phyloP scores from a whole-genome alignment of 2,329 filamentous ascomycete genomes.

The Nannizziopsis barbatae region DNA sequence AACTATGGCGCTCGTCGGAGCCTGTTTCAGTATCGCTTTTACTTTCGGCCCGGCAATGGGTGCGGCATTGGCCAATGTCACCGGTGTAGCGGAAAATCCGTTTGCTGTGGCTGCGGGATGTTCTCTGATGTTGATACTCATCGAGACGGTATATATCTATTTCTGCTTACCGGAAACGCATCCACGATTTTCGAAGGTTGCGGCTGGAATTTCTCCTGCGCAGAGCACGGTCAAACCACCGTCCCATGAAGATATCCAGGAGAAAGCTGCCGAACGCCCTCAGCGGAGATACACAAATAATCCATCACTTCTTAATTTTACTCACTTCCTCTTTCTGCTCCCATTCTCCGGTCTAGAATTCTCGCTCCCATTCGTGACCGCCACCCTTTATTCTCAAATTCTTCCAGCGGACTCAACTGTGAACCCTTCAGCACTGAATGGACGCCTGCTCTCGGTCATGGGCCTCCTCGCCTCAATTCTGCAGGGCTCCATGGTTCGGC shows the following conservation, averaged over 20 bases:
- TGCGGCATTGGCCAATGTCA: conserved; percentile 69
- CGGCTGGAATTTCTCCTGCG: conserved; percentile 12
- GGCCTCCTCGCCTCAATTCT: conserved; percentile 85
- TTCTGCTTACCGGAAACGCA: conserved; percentile 70
- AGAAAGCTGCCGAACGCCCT: conserved; percentile 7
- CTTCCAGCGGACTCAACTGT: conserved; percentile 42
- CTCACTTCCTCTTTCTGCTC: conserved; percentile 83
- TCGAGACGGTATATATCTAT: conserved; percentile 84
- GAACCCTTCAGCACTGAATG: conserved; percentile 59
- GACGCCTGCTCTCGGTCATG: conserved; percentile 77
- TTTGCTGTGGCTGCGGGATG: conserved; percentile 89
- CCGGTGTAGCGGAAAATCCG: conserved; percentile 71
- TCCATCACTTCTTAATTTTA: conserved; percentile 66
- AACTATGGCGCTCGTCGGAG: conserved; percentile 93
- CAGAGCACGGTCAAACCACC: background rate
- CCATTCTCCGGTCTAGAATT: conserved; percentile 99
- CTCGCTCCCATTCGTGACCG: conserved; percentile 93
- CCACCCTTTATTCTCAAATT: conserved; percentile 62
- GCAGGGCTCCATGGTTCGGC: conserved; percentile 81
- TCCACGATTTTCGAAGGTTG: conserved; percentile 47
- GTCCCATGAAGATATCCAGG: no score
- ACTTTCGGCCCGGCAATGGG: conserved; percentile 91
- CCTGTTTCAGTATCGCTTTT: conserved; percentile 93
- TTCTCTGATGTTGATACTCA: conserved; percentile 69
- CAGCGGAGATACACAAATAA: conserved; percentile 59